phyloP scores from a whole-genome alignment of 129 eudicot genomes.

The Saposhnikovia divaricata region DNA sequence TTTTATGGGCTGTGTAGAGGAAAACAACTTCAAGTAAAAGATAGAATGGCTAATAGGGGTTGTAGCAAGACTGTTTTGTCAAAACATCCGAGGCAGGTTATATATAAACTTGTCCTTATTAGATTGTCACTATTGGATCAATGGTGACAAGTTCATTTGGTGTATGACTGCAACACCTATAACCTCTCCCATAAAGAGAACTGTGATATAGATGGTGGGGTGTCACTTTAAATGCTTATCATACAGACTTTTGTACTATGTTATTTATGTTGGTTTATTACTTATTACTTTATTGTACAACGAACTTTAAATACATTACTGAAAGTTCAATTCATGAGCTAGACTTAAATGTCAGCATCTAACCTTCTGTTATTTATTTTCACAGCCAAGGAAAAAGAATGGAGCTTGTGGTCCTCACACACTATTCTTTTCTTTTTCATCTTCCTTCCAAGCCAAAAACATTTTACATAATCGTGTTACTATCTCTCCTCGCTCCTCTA shows the following conservation, averaged over 20 bases:
- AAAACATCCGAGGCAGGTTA: background rate
- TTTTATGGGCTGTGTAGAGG: background rate
- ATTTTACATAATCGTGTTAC: constrained; percentile 17
- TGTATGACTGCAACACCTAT: constrained; percentile 8
- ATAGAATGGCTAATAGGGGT: background rate
- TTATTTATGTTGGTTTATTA: constrained; percentile 3
- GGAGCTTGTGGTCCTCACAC: constrained; percentile 61
- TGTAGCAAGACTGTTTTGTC: background rate
- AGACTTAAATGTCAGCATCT: constrained; percentile 18
- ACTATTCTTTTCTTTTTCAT: constrained; percentile 17
- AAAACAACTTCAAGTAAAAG: background rate
- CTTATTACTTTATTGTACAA: background rate
- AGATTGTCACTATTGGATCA: background rate
- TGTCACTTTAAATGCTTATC: constrained; percentile 9
- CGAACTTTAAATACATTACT: background rate
- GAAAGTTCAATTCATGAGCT: constrained; percentile 1
- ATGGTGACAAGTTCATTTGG: constrained; percentile 2
- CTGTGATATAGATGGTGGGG: constrained; percentile 7
- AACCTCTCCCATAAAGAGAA: constrained; percentile 4
- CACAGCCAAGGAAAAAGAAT: constrained; percentile 21
- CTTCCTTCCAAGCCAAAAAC: constrained; percentile 19
- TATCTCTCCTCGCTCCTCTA: constrained; percentile 11
- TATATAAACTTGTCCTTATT: background rate
- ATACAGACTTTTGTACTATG: constrained; percentile 12
- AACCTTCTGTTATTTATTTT: constrained; percentile 25